Evolutionary conservation across 2,329 filamentous ascomycete species (phyloP), one percentile per base, ranked within the genome.

Genomic region (Pleomassaria siparia): DNA sequence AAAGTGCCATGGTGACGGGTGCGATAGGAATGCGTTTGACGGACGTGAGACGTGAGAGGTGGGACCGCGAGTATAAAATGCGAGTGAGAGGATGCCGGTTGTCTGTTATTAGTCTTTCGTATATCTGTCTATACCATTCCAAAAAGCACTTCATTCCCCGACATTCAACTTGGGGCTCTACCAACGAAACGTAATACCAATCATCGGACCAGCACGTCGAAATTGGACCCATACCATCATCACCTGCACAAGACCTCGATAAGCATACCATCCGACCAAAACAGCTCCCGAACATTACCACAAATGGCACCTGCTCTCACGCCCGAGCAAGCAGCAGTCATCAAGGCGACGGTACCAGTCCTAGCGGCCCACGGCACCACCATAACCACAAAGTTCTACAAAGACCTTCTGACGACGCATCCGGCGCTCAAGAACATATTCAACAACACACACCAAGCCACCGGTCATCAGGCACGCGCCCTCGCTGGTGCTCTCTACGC

Each of bases 371-470:
- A 89, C 63, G 88, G 88, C 63, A 78, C 80, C 53, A 76, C 78
- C 52, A 88, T 91, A 67, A 85, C 86, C 5, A 77, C 77, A n/a
- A 77, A 80, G 55, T 90, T 91, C 74, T 91, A 91, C 76, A 76
- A 76, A 51, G 84, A 82, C 62, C 81, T 91, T 76, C 74, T 91
- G 20, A 64, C 66, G 10, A 81, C 82, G 30, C 77, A 89, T 50
- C 86, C 86, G 0, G 79, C 83, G 36, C 79, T 91, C 25, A 81
- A 84, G 59, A 80, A 84, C 67, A 76, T 86, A 69, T 90, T 91
- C 79, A 90, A 89, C 68, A 74, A 80, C 42, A 79, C 84, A 6
- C 84, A 87, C 57, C 88, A 91, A 70, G 72, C 74, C 36, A 87
- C 80, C 4, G 83, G 85, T 28, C 81, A 82, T 46, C 88, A 91